Evolutionary conservation across 1,284 basidiomycete genomes (phyloP), one percentile per base, ranked within the genome.

Genomic region (Ceraceosorus bombacis): DNA sequence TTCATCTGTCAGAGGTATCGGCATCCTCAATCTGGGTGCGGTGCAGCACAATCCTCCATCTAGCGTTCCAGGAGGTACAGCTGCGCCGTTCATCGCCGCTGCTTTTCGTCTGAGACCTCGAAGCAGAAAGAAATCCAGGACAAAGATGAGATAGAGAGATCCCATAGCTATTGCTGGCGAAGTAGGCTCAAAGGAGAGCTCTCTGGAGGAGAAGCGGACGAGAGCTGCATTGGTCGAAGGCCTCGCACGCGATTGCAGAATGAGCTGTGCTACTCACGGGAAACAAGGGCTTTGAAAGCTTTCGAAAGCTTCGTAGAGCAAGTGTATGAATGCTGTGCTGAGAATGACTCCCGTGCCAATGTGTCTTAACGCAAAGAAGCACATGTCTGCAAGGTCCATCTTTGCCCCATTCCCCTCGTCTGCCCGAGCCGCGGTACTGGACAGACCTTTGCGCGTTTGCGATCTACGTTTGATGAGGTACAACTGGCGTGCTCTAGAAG

Each of bases 261-360:
- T 10, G 43, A 10, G 43, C 15, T 10, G 43, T 46, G 43, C 10
- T 15, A 46, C 43, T 10, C 43, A 46, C 43, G 43, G 43, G 10
- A 80, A 60, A 62, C 80, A 80, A n/a, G 74, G 68, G 63, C 77
- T 78, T 51, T 60, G 60, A 43, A 67, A 17, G n/a, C 41, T 38
- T 61, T 78, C 63, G 58, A 80, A 79, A 5, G 77, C 73, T 62
- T 79, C 78, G 60, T 71, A 78, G 0, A 81, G 72, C 0, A 81
- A 70, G 58, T 81, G 80, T 37, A 73, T 74, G 64, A 80, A 80
- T 0, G 79, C 79, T 0, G 79, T 80, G 5, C 43, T 15, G 36
- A 80, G 62, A 60, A 80, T 80, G 61, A 81, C 69, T 27, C 80
- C 80, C 7, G 67, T 68, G 4, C 72, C 72, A 46, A 51, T 41